A percentile compares a stretch with the other conserved stretches of the same genome.
Evolutionary conservation across 2,329 filamentous ascomycete genomes (phyloP).

Genomic region (Pseudocercospora cruenta): DNA sequence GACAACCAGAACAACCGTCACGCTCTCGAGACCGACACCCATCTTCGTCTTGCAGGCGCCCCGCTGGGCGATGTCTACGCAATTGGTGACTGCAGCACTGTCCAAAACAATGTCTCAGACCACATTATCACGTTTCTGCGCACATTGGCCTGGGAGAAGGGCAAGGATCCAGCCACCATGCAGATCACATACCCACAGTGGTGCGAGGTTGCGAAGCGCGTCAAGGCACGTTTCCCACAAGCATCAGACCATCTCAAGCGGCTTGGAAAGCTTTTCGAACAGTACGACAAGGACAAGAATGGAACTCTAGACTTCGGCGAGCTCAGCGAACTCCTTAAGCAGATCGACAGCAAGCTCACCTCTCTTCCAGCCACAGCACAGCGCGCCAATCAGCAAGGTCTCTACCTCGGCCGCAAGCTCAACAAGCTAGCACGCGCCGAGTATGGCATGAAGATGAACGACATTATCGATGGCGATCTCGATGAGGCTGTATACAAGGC

Average conservation of each 20-base stretch:
- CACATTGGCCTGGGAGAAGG: conserved; percentile 86
- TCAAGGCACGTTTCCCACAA: conserved; percentile 89
- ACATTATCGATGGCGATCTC: conserved; percentile 83
- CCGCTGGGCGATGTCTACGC: conserved; percentile 95
- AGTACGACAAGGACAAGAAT: conserved; percentile 90
- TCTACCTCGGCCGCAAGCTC: conserved; percentile 90
- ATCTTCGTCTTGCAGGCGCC: conserved; percentile 84
- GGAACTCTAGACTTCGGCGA: conserved; percentile 95
- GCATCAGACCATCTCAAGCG: conserved; percentile 83
- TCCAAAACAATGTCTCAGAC: conserved; percentile 95
- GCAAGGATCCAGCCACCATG: conserved; percentile 85
- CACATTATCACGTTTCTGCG: conserved; percentile 89
- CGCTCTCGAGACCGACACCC: conserved; percentile 91
- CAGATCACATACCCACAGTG: conserved; percentile 87
- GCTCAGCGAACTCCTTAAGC: conserved; percentile 80
- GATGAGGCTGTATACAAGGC: conserved; percentile 92
- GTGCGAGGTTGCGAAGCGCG: conserved; percentile 79
- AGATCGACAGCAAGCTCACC: conserved; percentile 94
- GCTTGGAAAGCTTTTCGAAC: conserved; percentile 84
- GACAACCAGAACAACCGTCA: conserved; percentile 81
- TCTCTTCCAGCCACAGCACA: conserved; percentile 94
- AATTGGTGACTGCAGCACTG: conserved; percentile 92
- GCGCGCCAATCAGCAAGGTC: conserved; percentile 91
- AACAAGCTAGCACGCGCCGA: conserved; percentile 83
- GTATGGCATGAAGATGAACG: conserved; percentile 75